These are phyloP conservation scores for Letharia columbiana DNA, from an alignment of 495 filamentous ascomycete species.

Conservation along the genomic window DNA sequence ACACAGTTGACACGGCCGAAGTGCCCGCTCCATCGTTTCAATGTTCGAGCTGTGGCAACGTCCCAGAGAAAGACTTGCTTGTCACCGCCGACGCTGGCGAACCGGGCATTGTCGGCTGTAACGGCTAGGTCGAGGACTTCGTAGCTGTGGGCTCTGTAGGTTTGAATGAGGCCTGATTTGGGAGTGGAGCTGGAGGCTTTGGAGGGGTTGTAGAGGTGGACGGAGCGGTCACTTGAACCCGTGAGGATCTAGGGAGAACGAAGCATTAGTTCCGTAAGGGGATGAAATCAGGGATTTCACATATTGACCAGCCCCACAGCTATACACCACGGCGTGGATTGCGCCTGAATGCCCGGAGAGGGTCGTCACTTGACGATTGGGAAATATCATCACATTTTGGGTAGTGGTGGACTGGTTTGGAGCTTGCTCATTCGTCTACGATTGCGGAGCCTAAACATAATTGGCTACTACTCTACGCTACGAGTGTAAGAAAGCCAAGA, in stretches of 20 bases:
- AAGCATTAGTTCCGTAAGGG: background rate
- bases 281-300: constrained; percentile 29
- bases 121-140: constrained; percentile 75
- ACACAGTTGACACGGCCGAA: constrained; percentile 65
- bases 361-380: constrained; percentile 20
- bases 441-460: background rate
- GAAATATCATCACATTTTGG: constrained; percentile 24
- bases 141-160: constrained; percentile 84
- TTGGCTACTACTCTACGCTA: background rate
- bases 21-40: constrained; percentile 69
- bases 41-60: constrained; percentile 65
- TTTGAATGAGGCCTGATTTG: constrained; percentile 58
- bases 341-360: constrained; percentile 43
- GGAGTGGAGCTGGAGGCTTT: constrained; percentile 31
- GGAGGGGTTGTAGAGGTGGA: constrained; percentile 60
- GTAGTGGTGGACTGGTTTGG: background rate
- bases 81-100: constrained; percentile 80
- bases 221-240: constrained; percentile 73
- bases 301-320: constrained; percentile 58
- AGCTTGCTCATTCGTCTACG: background rate
- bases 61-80: constrained; percentile 90
- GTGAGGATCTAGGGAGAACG: constrained; percentile 57
- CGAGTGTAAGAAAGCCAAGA: background rate
- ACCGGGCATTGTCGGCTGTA: constrained; percentile 65
- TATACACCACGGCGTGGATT: constrained; percentile 66